Evolutionary conservation across 306 rosid species (phyloP), one percentile per base, ranked within the genome.

Genomic region (Lathyrus oleraceus): DNA sequence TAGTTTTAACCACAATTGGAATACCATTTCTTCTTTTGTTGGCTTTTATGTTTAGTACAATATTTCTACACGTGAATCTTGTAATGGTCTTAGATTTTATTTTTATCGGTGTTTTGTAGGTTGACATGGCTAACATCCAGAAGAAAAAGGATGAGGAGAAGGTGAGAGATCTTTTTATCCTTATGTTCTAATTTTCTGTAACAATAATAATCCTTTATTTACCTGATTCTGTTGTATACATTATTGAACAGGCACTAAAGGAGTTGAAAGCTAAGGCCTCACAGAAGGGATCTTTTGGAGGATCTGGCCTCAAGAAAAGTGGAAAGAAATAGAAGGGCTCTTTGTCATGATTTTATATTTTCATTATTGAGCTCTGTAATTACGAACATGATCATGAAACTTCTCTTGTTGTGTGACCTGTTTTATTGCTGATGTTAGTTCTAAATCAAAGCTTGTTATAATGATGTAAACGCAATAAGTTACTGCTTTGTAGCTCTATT

Each of bases 131-230:
- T 28, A 93, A 93, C 79, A 39, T 93, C 43, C 97, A 93, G 83
- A 90, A 93, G 89, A 90, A 93, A 78, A 93, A 93, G 49, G 98
- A 93, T 0, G 98, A 93, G 80, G 98, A 93, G 78, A 90, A 93
- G 97, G 98, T 92, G 16, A 69, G 85, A 3, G 16, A 5, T 52
- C 20, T 67, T 36, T 11, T 4, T 42, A 19, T 47, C 15, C 12
- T 20, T 57, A 1, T 5, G 8, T 59, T 68, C 40, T 7, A 10
- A 49, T 54, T 20, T 45, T 72, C 62, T 14, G 59, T 43, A 70
- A 1, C 2, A 16, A 3, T 49, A 11, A 69, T 78, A 2, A 52
- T 48, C 39, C 36, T 39, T 10, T 58, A 39, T 48, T 10, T 63
- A 53, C 14, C 30, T 63, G 43, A n/a, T 61, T 36, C 25, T 28